Base-by-base conservation (phyloP, 2,329 filamentous ascomycete species). In the Talaromyces pinophilus region DNA sequence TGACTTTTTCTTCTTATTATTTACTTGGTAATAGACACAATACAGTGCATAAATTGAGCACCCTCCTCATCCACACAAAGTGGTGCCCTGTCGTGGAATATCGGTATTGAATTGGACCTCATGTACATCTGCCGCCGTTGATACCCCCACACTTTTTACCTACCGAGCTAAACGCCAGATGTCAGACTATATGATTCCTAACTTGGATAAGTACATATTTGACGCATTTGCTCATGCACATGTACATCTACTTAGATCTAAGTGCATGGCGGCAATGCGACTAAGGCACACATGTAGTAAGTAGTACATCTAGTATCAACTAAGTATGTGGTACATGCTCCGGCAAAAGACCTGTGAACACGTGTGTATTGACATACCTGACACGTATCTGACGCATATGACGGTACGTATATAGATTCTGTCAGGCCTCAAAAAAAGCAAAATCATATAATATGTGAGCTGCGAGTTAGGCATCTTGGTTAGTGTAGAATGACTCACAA, bases 221-320 rank as follows among this genome's bases (percentile, higher is more conserved):
- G 30, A 4, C n/a, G 52, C 28, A 38, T 6, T 22, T 35, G 17
- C n/a, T 35, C 6, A 40, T 40, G 54, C 33, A 25, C 33, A 38
- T 57, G 30, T 57, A 57, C 33, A 57, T 38, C 54, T 40, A 25
- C n/a, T 40, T 57, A 25, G n/a, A 57, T 57, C 54, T 40, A 40
- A 57, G n/a, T 57, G 19, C 54, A 57, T 38, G 30, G 30, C 15
- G 30, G 25, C n/a, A 33, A 10, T 54, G 50, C 17, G 50, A 54
- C 28, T 33, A 54, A 54, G 25, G 50, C n/a, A 54, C 48, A 28
- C 10, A n/a, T 40, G 33, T 40, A 33, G 52, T 35, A 54, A 13
- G 30, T n/a, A 54, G 50, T 54, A 54, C 25, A 54, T 54, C 15
- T 54, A 54, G 25, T 17, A 15, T 28, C 48, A 17, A 55, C n/a